Evolutionary conservation across 352 stramenopile genomes (phyloP).

Genomic region (Phytophthora citricola): DNA sequence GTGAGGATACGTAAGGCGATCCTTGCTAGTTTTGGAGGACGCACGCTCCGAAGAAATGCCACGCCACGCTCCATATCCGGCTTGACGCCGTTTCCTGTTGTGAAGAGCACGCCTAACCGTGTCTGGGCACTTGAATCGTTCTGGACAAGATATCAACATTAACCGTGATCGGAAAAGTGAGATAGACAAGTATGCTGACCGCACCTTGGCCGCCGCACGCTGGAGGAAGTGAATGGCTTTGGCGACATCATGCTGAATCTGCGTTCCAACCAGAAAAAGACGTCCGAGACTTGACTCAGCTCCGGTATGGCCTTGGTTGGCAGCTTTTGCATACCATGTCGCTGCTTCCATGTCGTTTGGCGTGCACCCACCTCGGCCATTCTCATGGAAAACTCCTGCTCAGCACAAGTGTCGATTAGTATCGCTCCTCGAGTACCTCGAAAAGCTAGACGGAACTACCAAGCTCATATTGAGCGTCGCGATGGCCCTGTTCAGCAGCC

Average conservation of each 20-base stretch:
- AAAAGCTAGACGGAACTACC: background rate
- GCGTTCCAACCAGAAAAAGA: slow-evolving; percentile 42
- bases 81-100: slow-evolving; percentile 55
- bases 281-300: slow-evolving; percentile 63
- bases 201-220: slow-evolving; percentile 56
- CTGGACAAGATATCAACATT: slow-evolving; percentile 12
- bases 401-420: background rate
- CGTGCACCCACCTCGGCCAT: slow-evolving; percentile 24
- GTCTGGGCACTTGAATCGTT: slow-evolving; percentile 55
- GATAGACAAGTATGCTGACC: background rate
- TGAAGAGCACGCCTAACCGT: slow-evolving; percentile 57
- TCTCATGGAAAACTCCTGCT: slow-evolving; percentile 48
- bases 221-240: slow-evolving; percentile 78
- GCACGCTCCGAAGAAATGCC: slow-evolving; percentile 56
- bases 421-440: too few relatives aligned
- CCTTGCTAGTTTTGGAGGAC: background rate
- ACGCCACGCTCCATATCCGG: slow-evolving; percentile 62
- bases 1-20: background rate
- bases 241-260: slow-evolving; percentile 38
- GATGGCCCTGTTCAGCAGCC: slow-evolving; percentile 61
- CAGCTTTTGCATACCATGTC: slow-evolving; percentile 65
- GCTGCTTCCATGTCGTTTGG: slow-evolving; percentile 35
- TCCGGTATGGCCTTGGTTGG: slow-evolving; percentile 47
- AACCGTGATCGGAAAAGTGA: background rate
- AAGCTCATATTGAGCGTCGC: slow-evolving; percentile 57